Percentiles rank a stretch among this genome's conserved stretches.
These are phyloP conservation scores for Coniella vitis DNA, from an alignment of 2,329 filamentous ascomycete genomes.

Conservation along the genomic window DNA sequence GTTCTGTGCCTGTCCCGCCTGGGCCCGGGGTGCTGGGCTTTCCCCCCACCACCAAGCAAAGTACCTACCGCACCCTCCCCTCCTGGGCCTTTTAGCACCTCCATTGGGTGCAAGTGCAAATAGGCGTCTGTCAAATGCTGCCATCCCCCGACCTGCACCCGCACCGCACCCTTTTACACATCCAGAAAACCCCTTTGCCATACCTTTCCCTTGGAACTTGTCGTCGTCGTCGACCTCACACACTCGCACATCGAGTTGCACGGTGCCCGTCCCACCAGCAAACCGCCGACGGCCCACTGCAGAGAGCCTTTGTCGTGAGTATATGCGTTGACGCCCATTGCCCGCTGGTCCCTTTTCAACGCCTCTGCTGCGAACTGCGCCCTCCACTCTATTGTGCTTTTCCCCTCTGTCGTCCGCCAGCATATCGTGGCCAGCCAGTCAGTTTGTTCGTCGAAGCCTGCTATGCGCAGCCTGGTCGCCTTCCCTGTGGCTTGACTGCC, in stretches of 20 bases:
- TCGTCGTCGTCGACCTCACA: background rate
- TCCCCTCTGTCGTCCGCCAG: too few relatives aligned
- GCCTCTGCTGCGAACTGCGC: too few relatives aligned
- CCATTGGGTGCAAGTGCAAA: background rate
- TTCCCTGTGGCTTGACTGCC: too few relatives aligned
- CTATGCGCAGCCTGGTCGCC: too few relatives aligned
- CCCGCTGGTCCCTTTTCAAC: too few relatives aligned
- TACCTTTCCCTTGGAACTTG: background rate
- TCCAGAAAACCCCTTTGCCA: background rate
- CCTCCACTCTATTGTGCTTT: too few relatives aligned
- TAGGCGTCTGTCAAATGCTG: conserved; percentile 16
- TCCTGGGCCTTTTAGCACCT: background rate
- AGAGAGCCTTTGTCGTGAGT: too few relatives aligned
- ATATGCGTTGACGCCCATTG: too few relatives aligned
- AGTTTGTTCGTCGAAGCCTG: too few relatives aligned
- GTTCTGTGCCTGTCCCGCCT: background rate
- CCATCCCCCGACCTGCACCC: background rate
- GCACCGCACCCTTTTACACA: background rate
- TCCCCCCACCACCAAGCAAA: background rate
- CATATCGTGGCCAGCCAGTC: too few relatives aligned
- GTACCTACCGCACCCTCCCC: background rate
- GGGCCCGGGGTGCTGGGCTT: conserved; percentile 1
- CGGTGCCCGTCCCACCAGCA: too few relatives aligned
- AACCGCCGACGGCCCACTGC: too few relatives aligned
- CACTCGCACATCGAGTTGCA: background rate